Evolutionary conservation across 164 flowering plant species (phyloP).

Genomic region (Kalanchoe fedtschenkoi): DNA sequence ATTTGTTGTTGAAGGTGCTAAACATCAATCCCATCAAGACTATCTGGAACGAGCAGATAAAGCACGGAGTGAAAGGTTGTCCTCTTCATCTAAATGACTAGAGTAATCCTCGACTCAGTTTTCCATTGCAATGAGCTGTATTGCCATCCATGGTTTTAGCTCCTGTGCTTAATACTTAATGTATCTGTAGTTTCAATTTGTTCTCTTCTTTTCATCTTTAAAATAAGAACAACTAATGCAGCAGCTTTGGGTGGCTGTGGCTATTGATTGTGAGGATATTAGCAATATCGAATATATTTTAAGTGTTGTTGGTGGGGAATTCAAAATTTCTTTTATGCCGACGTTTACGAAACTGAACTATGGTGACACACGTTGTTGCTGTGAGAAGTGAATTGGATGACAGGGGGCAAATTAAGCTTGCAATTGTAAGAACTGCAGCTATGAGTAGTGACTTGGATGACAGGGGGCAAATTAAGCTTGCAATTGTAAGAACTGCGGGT

Average conservation of each 20-base stretch:
- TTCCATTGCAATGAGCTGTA: neutral
- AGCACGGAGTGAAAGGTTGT: slow-evolving; percentile 72
- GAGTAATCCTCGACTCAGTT: neutral
- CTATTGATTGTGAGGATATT: no score
- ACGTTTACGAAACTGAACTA: neutral
- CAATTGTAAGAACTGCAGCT: no score
- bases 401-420: no score
- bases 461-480: no score
- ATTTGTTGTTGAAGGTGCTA: slow-evolving; percentile 34
- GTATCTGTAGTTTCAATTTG: neutral
- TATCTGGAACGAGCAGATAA: slow-evolving; percentile 87
- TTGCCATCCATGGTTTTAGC: neutral
- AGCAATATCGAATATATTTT: neutral
- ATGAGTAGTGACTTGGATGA: no score
- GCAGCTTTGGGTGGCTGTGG: neutral
- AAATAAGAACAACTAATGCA: neutral
- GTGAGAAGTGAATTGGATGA: no score
- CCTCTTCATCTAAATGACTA: slow-evolving; percentile 19
- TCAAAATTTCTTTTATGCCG: neutral
- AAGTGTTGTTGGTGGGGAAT: neutral
- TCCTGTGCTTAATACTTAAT: no score
- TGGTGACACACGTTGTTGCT: no score
- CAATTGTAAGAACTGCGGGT: no score
- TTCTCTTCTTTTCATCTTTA: neutral
- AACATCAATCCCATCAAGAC: slow-evolving; percentile 85